phyloP scores from a whole-genome alignment of 129 eudicot genomes.

The Tagetes patula region DNA sequence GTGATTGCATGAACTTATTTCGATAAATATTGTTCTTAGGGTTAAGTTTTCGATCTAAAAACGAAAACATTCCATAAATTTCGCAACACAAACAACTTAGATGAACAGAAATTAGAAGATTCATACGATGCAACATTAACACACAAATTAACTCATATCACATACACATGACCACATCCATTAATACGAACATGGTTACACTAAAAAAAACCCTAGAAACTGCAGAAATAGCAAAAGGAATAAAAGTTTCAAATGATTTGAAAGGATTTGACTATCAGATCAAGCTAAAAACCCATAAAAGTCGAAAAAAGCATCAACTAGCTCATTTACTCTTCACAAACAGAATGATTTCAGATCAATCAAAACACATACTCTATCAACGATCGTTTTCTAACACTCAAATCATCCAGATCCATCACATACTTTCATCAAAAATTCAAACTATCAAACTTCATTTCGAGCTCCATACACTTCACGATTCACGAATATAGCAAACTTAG shows the following conservation, averaged over 20 bases:
- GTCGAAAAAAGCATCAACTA: neutral
- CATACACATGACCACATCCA: neutral
- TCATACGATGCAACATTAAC: neutral
- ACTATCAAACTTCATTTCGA: neutral
- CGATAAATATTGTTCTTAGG: neutral
- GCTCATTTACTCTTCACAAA: slow-evolving; percentile 20
- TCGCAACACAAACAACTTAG: slow-evolving; percentile 10
- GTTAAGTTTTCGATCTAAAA: neutral
- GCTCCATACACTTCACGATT: neutral
- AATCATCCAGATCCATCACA: neutral
- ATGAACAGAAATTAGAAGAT: slow-evolving; percentile 6
- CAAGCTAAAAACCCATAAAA: neutral
- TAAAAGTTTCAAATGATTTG: too few relatives aligned
- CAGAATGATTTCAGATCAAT: slow-evolving; percentile 19
- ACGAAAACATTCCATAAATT: neutral
- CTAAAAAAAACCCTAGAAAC: neutral
- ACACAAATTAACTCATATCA: neutral
- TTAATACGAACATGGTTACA: neutral
- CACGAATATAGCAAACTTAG: neutral
- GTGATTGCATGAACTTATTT: neutral
- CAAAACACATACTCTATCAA: slow-evolving; percentile 1
- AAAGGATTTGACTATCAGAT: too few relatives aligned
- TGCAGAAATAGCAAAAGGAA: neutral
- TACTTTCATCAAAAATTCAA: neutral
- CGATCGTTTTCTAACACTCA: neutral